Evolutionary conservation across 106 monocot genomes (phyloP).

Genomic region (Posidonia australis): DNA sequence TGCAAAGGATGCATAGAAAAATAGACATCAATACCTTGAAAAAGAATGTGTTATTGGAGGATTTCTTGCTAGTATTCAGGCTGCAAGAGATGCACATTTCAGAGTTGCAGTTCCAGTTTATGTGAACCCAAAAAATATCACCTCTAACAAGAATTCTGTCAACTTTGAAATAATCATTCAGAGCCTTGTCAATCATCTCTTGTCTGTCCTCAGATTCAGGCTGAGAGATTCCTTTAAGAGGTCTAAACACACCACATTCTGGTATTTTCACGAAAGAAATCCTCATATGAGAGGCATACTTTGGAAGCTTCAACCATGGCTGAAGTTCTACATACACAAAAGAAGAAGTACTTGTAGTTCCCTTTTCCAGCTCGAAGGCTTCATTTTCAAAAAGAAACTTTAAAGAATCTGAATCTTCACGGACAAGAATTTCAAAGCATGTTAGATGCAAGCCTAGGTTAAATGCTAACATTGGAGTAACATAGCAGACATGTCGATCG

Average conservation of each 20-base stretch:
- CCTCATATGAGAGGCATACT: conserved; percentile 75
- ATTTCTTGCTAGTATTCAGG: conserved; percentile 11
- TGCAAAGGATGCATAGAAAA: no score
- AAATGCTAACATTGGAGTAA: conserved; percentile 73
- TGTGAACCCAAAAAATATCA: conserved; percentile 60
- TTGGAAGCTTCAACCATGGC: conserved; percentile 58
- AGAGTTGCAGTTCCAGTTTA: conserved; percentile 72
- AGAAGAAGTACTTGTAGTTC: background rate
- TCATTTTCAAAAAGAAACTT: conserved; percentile 32
- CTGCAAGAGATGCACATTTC: conserved; percentile 58
- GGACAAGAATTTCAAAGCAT: conserved; percentile 46
- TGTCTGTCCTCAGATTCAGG: conserved; percentile 63
- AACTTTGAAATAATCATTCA: conserved; percentile 70
- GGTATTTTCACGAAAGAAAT: conserved; percentile 83
- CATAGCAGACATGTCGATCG: conserved; percentile 44
- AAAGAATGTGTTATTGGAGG: conserved; percentile 42
- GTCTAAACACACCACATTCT: conserved; percentile 55
- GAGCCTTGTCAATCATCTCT: conserved; percentile 62
- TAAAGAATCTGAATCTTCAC: conserved; percentile 29
- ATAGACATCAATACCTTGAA: conserved; percentile 57
- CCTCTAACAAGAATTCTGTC: conserved; percentile 70
- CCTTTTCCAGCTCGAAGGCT: conserved; percentile 1
- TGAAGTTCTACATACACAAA: conserved; percentile 37
- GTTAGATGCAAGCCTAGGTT: conserved; percentile 77
- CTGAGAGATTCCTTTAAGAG: conserved; percentile 43